Evolutionary conservation across 345 rosid species (phyloP), one percentile per base, ranked within the genome.

Genomic region (Hirschfeldia incana): DNA sequence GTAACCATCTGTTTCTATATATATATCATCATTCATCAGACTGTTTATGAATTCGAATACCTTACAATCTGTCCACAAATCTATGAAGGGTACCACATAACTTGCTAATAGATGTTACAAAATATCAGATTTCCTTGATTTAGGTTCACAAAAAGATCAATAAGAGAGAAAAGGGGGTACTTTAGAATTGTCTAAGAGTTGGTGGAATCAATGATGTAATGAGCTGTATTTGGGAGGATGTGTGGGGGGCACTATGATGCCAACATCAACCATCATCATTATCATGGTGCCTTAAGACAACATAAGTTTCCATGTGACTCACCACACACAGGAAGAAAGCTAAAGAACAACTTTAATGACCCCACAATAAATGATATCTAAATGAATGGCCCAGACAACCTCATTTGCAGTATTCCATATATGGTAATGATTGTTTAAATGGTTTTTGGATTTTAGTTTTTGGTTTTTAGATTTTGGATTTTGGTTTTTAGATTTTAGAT

Each of bases 241-340:
- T 73, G 74, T 79, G 46, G 73, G 73, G 73, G 64, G 74, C 57
- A 33, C 26, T 42, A 46, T 58, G 72, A 72, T 30, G 72, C 8
- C 13, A 57, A 77, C 73, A 75, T 67, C 79, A 49, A 5, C 71
- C 71, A 46, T 59, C 42, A 78, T 73, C 36, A 67, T 79, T 67
- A 63, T 42, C 59, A 72, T 72, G 72, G 49, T 72, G 66, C 65
- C 71, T 15, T 28, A 10, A 64, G 63, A 65, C 58, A 67, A 66
- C 69, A 78, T 79, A 51, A 79, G 70, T 74, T 61, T 27, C 78
- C 82, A 79, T 79, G 78, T 79, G 74, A 79, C 78, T 59, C 74
- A 58, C 69, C 37, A 1, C 67, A 72, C 37, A 1, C 67, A 72
- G 53, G 60, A 26, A 66, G 66, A 59, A 59, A 66, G 51, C 30